Evolutionary conservation across 2,329 filamentous ascomycete genomes (phyloP), one percentile per base, ranked within the genome.

Genomic region (Ilyonectria mors-panacis): DNA sequence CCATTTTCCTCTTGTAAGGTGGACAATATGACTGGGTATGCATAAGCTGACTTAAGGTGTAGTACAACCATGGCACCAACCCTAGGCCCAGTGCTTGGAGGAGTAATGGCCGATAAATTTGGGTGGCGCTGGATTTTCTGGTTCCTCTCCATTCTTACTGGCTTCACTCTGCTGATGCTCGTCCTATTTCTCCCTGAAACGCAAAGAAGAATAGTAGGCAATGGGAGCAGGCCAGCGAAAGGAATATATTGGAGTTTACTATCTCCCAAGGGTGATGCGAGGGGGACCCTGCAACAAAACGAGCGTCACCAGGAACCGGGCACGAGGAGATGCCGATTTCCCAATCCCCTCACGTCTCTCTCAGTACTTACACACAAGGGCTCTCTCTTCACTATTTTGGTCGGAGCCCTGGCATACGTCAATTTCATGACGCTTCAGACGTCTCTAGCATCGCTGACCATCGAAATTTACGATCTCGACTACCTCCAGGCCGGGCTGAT

Each of bases 121-220:
- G 88, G 87, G 5, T 92, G 89, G 89, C 79, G 85, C 30, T 82
- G 84, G 65, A 88, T 90, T 60, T 91, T 91, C 70, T 91, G 88
- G 88, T 90, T 91, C 72, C 81, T 90, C 55, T 82, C 85, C 12
- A 89, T 91, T 26, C 73, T 84, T 23, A 76, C 81, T 4, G 78
- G 75, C 2, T 77, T 78, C 1, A 85, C 85, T 71, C 75, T 89
- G 15, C 66, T 89, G 2, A 81, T 86, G 0, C 84, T 88, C 26
- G 66, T 82, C 3, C 66, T 89, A 10, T 80, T 86, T 4, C 81
- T 91, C 4, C 89, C 88, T 0, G 85, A 88, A 75, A 87, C 86
- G 4, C 82, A 83, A 47, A 81, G 86, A 19, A 84, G 83, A 17
- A 82, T 89, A 6, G 87, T 89, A 2, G 87, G 86, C n/a, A 84